Percentiles rank a stretch among this genome's conserved stretches.
These are phyloP conservation scores for Plasmodium inui DNA, from an alignment of 169 alveolate genomes.

Conservation along the genomic window DNA sequence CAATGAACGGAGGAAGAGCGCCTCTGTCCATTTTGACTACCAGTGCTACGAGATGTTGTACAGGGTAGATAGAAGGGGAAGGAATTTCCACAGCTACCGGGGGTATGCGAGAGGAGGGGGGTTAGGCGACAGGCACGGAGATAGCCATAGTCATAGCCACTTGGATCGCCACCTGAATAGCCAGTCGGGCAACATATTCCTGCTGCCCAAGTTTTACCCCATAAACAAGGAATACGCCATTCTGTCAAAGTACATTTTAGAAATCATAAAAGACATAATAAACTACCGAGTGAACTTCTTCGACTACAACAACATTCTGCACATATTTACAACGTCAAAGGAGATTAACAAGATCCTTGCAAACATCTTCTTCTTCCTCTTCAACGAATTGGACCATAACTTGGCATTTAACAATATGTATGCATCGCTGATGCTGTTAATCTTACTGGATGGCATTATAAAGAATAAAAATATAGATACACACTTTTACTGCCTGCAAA, in stretches of 20 bases:
- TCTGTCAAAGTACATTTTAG: constrained; percentile 44
- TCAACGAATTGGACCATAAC: constrained; percentile 72
- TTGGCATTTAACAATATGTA: constrained; percentile 49
- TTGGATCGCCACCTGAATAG: not conserved
- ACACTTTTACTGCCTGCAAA: constrained; percentile 65
- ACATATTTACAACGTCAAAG: constrained; percentile 59
- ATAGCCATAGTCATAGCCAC: not conserved
- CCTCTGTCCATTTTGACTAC: constrained; percentile 22
- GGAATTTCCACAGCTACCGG: not conserved
- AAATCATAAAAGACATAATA: constrained; percentile 69
- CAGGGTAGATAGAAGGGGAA: constrained; percentile 25
- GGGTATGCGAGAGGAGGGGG: not conserved
- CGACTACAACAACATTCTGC: constrained; percentile 66
- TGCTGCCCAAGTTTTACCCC: constrained; percentile 51
- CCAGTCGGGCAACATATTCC: constrained; percentile 18
- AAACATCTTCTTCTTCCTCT: constrained; percentile 58
- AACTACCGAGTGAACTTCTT: constrained; percentile 56
- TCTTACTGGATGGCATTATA: constrained; percentile 47
- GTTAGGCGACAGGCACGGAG: not conserved
- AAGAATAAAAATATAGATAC: constrained; percentile 45
- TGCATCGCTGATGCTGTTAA: constrained; percentile 63
- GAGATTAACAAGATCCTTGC: constrained; percentile 42
- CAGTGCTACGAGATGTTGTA: constrained; percentile 69
- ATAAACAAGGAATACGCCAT: constrained; percentile 67
- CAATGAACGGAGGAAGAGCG: not conserved